phyloP scores from a whole-genome alignment of 2,329 filamentous ascomycete genomes.

The Apiospora rasikravindrae region DNA sequence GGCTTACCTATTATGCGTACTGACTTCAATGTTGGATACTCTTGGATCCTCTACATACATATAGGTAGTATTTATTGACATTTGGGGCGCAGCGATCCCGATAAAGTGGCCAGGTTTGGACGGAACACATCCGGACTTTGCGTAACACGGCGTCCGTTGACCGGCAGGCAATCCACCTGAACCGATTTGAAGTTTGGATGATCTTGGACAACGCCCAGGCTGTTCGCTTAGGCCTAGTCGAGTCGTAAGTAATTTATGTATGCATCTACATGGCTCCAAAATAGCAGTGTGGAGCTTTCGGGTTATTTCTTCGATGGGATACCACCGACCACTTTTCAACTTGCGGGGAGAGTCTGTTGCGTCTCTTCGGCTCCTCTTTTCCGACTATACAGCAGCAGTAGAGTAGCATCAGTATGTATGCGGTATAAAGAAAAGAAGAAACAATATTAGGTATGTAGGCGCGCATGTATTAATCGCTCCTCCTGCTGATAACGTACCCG shows the following conservation, averaged over 20 bases:
- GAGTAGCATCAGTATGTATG: neutral
- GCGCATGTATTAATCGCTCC: neutral
- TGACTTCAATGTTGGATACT: neutral
- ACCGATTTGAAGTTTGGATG: neutral
- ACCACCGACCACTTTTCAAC: neutral
- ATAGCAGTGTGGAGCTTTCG: constrained; percentile 4
- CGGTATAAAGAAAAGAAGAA: neutral
- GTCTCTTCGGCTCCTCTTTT: neutral
- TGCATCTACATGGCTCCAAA: neutral
- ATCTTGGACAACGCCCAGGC: neutral
- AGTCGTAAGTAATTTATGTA: neutral
- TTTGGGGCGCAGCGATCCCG: neutral
- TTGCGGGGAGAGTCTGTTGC: neutral
- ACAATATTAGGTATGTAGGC: neutral
- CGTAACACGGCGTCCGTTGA: neutral
- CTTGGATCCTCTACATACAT: neutral
- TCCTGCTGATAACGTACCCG: neutral
- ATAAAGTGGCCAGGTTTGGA: neutral
- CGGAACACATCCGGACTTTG: neutral
- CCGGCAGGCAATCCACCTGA: neutral
- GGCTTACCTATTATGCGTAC: neutral
- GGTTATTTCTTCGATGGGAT: neutral
- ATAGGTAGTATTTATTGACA: neutral
- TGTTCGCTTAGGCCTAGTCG: neutral
- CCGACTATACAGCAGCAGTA: neutral